Base-by-base conservation (phyloP, 805 yeast species). In the Candida ortonii region DNA sequence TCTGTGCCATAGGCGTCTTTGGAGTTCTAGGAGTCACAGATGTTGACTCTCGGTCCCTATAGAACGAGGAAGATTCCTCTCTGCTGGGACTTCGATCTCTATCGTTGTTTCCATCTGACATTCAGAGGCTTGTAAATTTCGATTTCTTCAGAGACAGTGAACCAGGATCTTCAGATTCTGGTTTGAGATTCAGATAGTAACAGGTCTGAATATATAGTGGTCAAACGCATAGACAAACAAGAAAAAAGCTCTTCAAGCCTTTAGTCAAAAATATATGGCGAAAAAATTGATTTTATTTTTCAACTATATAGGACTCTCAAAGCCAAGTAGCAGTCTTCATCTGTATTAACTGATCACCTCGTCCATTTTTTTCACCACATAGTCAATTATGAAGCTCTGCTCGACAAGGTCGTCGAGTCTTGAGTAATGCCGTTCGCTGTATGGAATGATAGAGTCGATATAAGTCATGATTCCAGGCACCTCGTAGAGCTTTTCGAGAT, bases 351-450 rank as follows among this genome's bases (percentile, higher is more conserved):
- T 37, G 7, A 52, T 44, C 22, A 59, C 31, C 30, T 68, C 73
- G 47, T 73, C 76, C 86, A 83, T 88, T 54, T 84, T 84, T 34
- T 77, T 78, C 36, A 89, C 72, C 6, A 89, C 82, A 50, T 84
- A 93, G 52, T 93, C 97, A 41, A 93, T 59, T 29, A 86, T 68
- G 52, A 73, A 90, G 53, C 95, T 87, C 55, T 86, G 85, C 59
- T 93, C 96, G 22, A 88, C 61, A 55, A 93, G 64, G 25, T 75
- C 87, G 43, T 84, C 95, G 17, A 86, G 64, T 44, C 98, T 72
- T 22, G 67, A 54, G 53, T 70, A 80, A 60, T 93, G 98, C 50
- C 97, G 77, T 52, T 85, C 87, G 43, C 84, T 83, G 59, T 93
- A 93, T 3, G 97, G 96, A 24, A 86, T 61, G 35, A 93, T 73